Evolutionary conservation across 108 stramenopile genomes (phyloP).

Genomic region (Fragilaria radians): DNA sequence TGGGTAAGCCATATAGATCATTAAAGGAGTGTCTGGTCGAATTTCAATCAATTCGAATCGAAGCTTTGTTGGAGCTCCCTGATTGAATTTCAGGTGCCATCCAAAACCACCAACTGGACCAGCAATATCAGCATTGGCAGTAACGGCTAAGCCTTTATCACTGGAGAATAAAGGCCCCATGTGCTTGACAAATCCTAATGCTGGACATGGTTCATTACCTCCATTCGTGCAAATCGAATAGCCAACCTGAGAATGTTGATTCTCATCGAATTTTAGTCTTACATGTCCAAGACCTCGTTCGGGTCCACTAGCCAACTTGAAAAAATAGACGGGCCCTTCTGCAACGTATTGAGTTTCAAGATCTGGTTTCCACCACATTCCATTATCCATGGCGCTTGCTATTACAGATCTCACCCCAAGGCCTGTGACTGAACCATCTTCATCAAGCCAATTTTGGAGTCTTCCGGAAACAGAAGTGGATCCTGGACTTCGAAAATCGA

Average conservation of each 20-base stretch:
- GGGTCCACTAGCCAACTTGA: constrained; percentile 16
- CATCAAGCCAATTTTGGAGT: constrained; percentile 29
- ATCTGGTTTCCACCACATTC: constrained; percentile 31
- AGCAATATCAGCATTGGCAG: constrained; percentile 26
- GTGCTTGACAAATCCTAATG: constrained; percentile 20
- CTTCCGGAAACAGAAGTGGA: constrained; percentile 12
- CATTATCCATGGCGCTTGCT: constrained; percentile 17
- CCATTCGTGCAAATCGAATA: constrained; percentile 13
- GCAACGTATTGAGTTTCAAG: constrained; percentile 19
- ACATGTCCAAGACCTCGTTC: constrained; percentile 23
- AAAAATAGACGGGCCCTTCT: constrained; percentile 21
- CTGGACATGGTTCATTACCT: constrained; percentile 3
- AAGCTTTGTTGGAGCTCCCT: constrained; percentile 20
- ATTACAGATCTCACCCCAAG: constrained; percentile 13
- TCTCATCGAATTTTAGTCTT: constrained; percentile 18
- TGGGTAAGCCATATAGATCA: constrained; percentile 15
- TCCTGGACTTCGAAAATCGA: constrained; percentile 5
- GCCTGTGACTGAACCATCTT: constrained; percentile 22
- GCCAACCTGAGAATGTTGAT: constrained; percentile 16
- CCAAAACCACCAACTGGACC: constrained; percentile 29
- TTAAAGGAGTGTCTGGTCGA: constrained; percentile 6
- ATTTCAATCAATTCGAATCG: constrained; percentile 9
- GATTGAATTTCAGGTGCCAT: constrained; percentile 22
- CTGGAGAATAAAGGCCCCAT: constrained; percentile 10
- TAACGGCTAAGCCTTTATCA: constrained; percentile 17